Conservation (phyloP, 495 filamentous ascomycete species). For the Collariella sp. region DNA sequence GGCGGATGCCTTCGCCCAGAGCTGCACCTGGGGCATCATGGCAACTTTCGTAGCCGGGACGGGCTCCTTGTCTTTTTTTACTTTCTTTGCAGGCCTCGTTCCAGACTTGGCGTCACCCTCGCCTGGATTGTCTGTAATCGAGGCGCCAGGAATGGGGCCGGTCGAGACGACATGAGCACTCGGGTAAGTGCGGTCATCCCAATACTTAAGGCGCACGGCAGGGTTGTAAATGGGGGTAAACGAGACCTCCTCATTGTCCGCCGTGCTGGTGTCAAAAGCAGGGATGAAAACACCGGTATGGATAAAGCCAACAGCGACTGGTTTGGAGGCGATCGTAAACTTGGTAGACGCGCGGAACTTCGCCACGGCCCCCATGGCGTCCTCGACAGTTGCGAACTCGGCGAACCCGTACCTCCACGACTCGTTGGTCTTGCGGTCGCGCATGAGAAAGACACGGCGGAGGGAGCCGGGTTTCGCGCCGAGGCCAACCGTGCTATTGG, state of each 20-base stretch:
- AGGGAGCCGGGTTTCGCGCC: slow-evolving; percentile 72
- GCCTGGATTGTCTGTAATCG: slow-evolving; percentile 27
- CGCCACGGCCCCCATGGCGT: slow-evolving; percentile 67
- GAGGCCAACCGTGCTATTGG: slow-evolving; percentile 55
- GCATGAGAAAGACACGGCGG: slow-evolving; percentile 68
- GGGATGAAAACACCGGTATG: slow-evolving; percentile 86
- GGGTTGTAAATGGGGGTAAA: slow-evolving; percentile 68
- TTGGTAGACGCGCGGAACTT: slow-evolving; percentile 69
- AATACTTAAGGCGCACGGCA: slow-evolving; percentile 65
- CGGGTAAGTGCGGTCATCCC: slow-evolving; percentile 73
- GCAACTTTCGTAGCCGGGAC: slow-evolving; percentile 38
- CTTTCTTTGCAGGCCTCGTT: slow-evolving; percentile 33
- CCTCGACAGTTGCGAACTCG: slow-evolving; percentile 68
- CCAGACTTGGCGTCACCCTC: slow-evolving; percentile 20
- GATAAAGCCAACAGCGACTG: slow-evolving; percentile 67
- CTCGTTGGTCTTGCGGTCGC: slow-evolving; percentile 64
- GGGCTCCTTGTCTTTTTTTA: slow-evolving; percentile 57
- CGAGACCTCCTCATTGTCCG: slow-evolving; percentile 51
- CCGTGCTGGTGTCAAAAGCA: slow-evolving; percentile 46
- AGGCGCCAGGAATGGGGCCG: slow-evolving; percentile 27
- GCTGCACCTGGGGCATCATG: slow-evolving; percentile 63
- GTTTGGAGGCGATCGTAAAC: slow-evolving; percentile 77
- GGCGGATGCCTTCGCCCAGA: slow-evolving; percentile 80
- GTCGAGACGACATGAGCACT: slow-evolving; percentile 55
- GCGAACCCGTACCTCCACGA: slow-evolving; percentile 87